phyloP scores from a whole-genome alignment of 257 asterid species.

The Nyctanthes arbortristis region DNA sequence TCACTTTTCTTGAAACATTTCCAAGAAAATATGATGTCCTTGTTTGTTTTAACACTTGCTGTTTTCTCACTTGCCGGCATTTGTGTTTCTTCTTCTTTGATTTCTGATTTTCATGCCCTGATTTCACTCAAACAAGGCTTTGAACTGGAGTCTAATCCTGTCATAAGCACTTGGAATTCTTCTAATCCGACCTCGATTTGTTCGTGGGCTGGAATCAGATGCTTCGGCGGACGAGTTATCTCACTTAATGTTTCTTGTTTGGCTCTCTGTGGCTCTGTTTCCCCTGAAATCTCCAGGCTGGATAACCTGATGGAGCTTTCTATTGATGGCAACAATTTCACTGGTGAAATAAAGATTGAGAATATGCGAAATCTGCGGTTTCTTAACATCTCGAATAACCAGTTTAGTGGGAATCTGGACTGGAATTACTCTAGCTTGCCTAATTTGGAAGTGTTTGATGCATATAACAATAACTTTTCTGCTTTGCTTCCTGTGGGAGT shows the following conservation, averaged over 20 bases:
- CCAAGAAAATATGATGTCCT: conserved; percentile 48
- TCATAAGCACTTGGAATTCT: conserved; percentile 55
- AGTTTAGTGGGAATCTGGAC: conserved; percentile 58
- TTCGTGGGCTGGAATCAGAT: conserved; percentile 78
- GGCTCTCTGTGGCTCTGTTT: conserved; percentile 76
- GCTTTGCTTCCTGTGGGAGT: conserved; percentile 70
- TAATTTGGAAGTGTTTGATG: conserved; percentile 65
- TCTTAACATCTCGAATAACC: conserved; percentile 77
- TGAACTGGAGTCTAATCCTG: conserved; percentile 31
- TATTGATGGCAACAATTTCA: conserved; percentile 93
- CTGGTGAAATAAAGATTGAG: conserved; percentile 74
- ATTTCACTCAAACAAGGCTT: conserved; percentile 58
- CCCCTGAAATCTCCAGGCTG: conserved; percentile 61
- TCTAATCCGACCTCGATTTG: conserved; percentile 63
- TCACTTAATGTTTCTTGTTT: conserved; percentile 64
- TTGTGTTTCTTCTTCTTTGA: conserved; percentile 46
- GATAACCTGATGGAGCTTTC: conserved; percentile 61
- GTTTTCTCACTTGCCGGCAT: conserved; percentile 40
- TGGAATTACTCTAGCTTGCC: conserved; percentile 77
- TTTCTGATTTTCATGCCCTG: conserved; percentile 64
- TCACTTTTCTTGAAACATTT: conserved; percentile 40
- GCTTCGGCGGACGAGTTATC: conserved; percentile 56
- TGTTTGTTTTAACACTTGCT: conserved; percentile 35
- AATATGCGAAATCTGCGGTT: conserved; percentile 55
- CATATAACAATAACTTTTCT: conserved; percentile 80